phyloP scores from a whole-genome alignment of 1,284 basidiomycete species.

The Trametes versicolor region DNA sequence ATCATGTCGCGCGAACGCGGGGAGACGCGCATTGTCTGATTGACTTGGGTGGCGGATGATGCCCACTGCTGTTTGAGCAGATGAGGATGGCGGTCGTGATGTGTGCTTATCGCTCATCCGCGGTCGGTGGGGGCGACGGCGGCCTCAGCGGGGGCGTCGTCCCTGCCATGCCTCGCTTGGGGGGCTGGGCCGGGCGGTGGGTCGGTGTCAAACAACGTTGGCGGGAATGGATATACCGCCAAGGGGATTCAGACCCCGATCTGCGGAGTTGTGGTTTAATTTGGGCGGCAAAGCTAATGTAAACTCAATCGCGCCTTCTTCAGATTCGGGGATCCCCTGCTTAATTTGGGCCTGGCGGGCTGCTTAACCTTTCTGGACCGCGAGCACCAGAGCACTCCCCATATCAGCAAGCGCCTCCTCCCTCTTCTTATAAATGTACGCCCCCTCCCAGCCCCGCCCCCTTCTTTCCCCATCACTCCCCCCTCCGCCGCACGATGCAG shows the following conservation, averaged over 20 bases:
- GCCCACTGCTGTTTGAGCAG: constrained; percentile 4
- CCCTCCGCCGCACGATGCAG: constrained; percentile 52
- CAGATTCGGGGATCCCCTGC: constrained; percentile 48
- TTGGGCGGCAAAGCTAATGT: constrained; percentile 41
- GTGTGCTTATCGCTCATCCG: not conserved
- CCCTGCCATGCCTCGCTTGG: not conserved
- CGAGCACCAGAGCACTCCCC: constrained; percentile 23
- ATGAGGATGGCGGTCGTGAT: constrained; percentile 5
- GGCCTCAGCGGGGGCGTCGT: too few species aligned
- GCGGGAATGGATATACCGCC: constrained; percentile 18
- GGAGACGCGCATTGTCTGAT: constrained; percentile 31
- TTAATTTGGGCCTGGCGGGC: constrained; percentile 34
- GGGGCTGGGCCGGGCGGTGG: constrained; percentile 15
- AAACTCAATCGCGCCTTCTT: constrained; percentile 47
- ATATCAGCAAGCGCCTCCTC: constrained; percentile 31
- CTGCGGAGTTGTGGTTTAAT: constrained; percentile 38
- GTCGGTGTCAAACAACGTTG: constrained; percentile 26
- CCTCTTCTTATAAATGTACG: constrained; percentile 35
- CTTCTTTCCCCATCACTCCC: constrained; percentile 28
- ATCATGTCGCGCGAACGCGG: constrained; percentile 26
- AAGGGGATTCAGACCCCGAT: constrained; percentile 37
- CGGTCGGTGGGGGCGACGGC: too few species aligned
- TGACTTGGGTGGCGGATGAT: constrained; percentile 35
- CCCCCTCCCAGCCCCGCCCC: constrained; percentile 31
- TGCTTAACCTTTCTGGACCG: constrained; percentile 34